phyloP scores from a whole-genome alignment of 352 stramenopile species.

The Pythium monospermum region DNA sequence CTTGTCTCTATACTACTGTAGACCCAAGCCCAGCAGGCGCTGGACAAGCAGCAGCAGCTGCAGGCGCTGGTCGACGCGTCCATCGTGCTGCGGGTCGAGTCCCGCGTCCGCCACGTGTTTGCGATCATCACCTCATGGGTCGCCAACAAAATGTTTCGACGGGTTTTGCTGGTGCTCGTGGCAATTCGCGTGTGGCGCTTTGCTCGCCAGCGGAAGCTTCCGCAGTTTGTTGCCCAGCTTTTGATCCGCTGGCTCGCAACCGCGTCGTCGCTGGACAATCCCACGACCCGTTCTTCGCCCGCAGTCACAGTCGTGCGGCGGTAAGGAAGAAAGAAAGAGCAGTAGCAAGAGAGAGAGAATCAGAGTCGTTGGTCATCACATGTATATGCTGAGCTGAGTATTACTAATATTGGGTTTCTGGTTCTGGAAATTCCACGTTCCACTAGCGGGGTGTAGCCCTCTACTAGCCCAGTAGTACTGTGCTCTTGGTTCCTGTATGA shows the following conservation, averaged over 20 bases:
- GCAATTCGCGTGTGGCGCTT: slow-evolving; percentile 49
- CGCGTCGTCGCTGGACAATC: slow-evolving; percentile 43
- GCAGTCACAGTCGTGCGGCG: background rate
- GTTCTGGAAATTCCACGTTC: too few species aligned
- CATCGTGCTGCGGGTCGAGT: slow-evolving; percentile 36
- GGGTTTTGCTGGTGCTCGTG: slow-evolving; percentile 44
- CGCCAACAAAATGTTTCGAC: slow-evolving; percentile 41
- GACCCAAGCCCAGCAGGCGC: slow-evolving; percentile 49
- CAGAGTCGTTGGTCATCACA: too few species aligned
- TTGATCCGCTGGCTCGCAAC: slow-evolving; percentile 57
- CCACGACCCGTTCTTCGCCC: background rate
- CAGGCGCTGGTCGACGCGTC: slow-evolving; percentile 33
- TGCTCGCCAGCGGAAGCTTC: slow-evolving; percentile 38
- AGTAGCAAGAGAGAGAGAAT: too few species aligned
- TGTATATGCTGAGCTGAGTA: too few species aligned
- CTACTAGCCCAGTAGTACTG: too few species aligned
- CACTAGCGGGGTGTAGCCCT: too few species aligned
- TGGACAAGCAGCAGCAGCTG: slow-evolving; percentile 35
- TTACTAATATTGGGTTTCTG: too few species aligned
- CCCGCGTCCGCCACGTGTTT: slow-evolving; percentile 28
- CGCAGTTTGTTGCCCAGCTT: slow-evolving; percentile 51
- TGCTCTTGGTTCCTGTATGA: too few species aligned
- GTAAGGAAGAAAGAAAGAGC: background rate
- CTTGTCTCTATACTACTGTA: slow-evolving; percentile 7
- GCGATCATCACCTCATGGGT: slow-evolving; percentile 39